These are phyloP conservation scores for Iberis pinnata DNA, from an alignment of 345 rosid genomes.

Conservation along the genomic window DNA sequence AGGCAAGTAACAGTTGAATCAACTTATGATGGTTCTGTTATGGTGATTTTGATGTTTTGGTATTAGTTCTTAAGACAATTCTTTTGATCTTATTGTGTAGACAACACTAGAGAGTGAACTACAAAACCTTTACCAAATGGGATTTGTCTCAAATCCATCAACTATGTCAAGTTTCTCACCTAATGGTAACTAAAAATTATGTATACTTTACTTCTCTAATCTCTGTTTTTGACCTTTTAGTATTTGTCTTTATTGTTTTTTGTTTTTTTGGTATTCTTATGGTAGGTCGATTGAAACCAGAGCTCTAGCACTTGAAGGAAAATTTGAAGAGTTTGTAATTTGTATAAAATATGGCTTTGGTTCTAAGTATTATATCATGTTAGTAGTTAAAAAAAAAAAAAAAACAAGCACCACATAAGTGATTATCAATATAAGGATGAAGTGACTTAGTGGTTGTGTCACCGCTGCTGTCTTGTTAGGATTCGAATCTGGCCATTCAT, in stretches of 20 bases:
- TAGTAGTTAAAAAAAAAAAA: slow-evolving; percentile 7
- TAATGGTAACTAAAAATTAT: slow-evolving; percentile 36
- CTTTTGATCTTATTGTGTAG: slow-evolving; percentile 30
- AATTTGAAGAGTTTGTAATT: slow-evolving; percentile 14
- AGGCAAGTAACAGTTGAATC: slow-evolving; percentile 32
- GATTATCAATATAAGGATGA: too few species aligned
- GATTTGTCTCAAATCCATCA: slow-evolving; percentile 51
- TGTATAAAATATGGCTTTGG: slow-evolving; percentile 31
- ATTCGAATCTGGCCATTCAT: too few species aligned
- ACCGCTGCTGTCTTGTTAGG: too few species aligned
- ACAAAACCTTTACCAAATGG: slow-evolving; percentile 72
- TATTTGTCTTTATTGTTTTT: background rate
- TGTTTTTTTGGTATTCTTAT: background rate
- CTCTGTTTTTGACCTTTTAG: background rate
- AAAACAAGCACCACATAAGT: too few species aligned
- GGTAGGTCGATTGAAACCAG: slow-evolving; percentile 58
- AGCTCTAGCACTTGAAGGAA: slow-evolving; percentile 37
- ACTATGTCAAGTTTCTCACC: slow-evolving; percentile 50
- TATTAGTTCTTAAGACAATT: too few species aligned
- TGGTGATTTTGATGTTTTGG: too few species aligned
- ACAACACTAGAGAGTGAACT: slow-evolving; percentile 53
- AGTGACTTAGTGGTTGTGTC: too few species aligned
- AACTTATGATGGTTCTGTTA: too few species aligned
- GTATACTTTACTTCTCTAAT: slow-evolving; percentile 3
- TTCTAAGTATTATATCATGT: slow-evolving; percentile 21